Evolutionary conservation across 768 basidiomycete genomes (phyloP), one percentile per base, ranked within the genome.

Genomic region (Pulveroboletus sp.): DNA sequence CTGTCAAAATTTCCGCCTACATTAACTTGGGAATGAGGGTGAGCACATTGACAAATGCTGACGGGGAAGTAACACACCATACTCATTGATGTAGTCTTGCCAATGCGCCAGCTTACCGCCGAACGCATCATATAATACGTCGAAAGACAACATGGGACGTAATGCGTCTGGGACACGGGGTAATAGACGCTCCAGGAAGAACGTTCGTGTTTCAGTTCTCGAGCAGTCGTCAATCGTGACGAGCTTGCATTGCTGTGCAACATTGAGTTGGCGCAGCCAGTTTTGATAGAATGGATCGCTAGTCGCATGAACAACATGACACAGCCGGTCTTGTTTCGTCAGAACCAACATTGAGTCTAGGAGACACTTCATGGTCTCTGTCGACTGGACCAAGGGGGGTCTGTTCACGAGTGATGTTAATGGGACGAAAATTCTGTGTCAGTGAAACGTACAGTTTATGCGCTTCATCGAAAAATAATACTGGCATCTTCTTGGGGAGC

Each of bases 261-360:
- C 78, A 53, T 86, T 88, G 47, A 88, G 72, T 60, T 88, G 86
- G 52, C 86, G 75, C 40, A 91, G 73, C 86, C 85, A 89, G 11
- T 83, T 86, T 57, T 89, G 88, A 60, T 89, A 91, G 67, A 89
- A 89, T 0, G 88, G 86, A 56, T 91, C 87, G 57, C 85, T 88
- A 5, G 87, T 86, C 6, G 85, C 85, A 55, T 89, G 86, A 44
- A 89, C 81, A 59, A 90, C 83, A 60, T 90, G 87, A 59, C 85
- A 87, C 12, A 92, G 67, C n/a, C 85, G 73, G 61, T 91, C 89
- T 65, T 92, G 90, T 70, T 92, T 91, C 30, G 90, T 90, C 47
- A 92, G 71, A 12, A 91, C 89, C 17, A 91, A 79, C 80, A 90
- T 87, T 11, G 88, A 86, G 60, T 92, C 90, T 31, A 93, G 76